Percentiles rank a stretch among this genome's conserved stretches.
Evolutionary conservation across 345 rosid species (phyloP).

Genomic region (Schrenkiella parvula): DNA sequence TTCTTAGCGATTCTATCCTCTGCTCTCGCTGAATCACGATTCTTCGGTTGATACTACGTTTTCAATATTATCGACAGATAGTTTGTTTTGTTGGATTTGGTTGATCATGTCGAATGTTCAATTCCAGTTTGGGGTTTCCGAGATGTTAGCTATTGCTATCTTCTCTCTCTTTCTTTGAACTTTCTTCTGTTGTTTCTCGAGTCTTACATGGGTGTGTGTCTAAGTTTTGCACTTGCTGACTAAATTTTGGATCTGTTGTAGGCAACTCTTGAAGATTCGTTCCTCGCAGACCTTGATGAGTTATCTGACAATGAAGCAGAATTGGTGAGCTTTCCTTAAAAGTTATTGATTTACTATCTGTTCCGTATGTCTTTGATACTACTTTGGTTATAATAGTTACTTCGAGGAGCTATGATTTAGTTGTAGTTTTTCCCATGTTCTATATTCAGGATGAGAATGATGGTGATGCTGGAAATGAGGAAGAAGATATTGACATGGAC

Average conservation of each 20-base stretch:
- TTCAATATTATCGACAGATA: no score
- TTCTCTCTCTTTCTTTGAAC: no score
- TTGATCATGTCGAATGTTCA: no score
- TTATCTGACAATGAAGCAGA: slow-evolving; percentile 84
- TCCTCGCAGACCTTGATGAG: slow-evolving; percentile 89
- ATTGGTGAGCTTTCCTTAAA: slow-evolving; percentile 33
- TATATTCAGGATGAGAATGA: no score
- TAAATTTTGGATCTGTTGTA: slow-evolving; percentile 23
- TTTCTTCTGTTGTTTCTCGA: background rate
- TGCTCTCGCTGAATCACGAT: background rate
- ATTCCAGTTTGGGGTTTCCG: no score
- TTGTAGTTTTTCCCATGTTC: background rate
- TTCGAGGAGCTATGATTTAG: background rate
- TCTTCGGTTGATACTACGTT: background rate
- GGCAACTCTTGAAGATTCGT: slow-evolving; percentile 89
- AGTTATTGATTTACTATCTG: background rate
- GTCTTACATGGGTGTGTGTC: background rate
- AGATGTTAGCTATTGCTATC: no score
- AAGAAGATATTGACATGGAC: slow-evolving; percentile 66
- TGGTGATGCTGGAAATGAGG: no score
- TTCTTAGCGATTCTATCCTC: background rate
- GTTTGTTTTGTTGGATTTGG: no score
- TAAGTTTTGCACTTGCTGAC: background rate
- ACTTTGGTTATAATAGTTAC: background rate
- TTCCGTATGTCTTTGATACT: background rate